phyloP scores from a whole-genome alignment of 2,329 filamentous ascomycete genomes.

The Xylariaceae sp. region DNA sequence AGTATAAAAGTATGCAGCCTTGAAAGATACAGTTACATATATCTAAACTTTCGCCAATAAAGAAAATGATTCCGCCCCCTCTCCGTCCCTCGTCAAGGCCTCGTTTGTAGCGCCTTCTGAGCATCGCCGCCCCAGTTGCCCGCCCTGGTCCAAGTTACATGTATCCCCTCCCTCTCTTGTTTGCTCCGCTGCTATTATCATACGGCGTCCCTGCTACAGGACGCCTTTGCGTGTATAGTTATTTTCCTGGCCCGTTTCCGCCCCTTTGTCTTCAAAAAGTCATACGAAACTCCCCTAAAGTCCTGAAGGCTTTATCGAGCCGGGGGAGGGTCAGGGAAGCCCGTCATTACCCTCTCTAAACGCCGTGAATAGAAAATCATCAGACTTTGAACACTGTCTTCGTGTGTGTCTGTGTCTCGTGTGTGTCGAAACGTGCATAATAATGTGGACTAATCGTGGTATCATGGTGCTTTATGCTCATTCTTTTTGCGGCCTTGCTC shows the following conservation, averaged over 20 bases:
- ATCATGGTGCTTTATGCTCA: conserved; percentile 21
- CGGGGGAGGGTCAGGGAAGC: conserved; percentile 17
- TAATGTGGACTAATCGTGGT: conserved; percentile 19
- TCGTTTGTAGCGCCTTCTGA: conserved; percentile 3
- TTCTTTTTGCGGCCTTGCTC: conserved; percentile 14
- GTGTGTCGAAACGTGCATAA: too few relatives aligned
- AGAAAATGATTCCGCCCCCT: too few relatives aligned
- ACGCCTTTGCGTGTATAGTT: conserved; percentile 9
- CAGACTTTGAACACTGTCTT: too few relatives aligned
- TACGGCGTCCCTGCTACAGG: conserved; percentile 4
- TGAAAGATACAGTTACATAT: conserved; percentile 8
- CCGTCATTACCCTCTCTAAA: conserved; percentile 25
- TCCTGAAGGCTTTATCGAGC: conserved; percentile 14
- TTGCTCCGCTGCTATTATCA: conserved; percentile 2
- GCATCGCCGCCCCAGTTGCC: conserved; percentile 3
- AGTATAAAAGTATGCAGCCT: conserved; percentile 5
- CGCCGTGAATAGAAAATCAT: conserved; percentile 24
- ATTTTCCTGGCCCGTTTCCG: conserved; percentile 4
- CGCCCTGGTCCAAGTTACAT: conserved; percentile 2
- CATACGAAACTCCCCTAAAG: conserved; percentile 9
- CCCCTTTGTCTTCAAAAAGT: conserved; percentile 5
- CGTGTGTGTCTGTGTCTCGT: too few relatives aligned
- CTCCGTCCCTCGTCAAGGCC: too few relatives aligned
- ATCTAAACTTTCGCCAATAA: too few relatives aligned
- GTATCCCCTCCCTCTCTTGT: conserved; percentile 4